These are phyloP conservation scores for Sporothrix euskadiensis DNA, from an alignment of 2,329 filamentous ascomycete species.

Conservation along the genomic window DNA sequence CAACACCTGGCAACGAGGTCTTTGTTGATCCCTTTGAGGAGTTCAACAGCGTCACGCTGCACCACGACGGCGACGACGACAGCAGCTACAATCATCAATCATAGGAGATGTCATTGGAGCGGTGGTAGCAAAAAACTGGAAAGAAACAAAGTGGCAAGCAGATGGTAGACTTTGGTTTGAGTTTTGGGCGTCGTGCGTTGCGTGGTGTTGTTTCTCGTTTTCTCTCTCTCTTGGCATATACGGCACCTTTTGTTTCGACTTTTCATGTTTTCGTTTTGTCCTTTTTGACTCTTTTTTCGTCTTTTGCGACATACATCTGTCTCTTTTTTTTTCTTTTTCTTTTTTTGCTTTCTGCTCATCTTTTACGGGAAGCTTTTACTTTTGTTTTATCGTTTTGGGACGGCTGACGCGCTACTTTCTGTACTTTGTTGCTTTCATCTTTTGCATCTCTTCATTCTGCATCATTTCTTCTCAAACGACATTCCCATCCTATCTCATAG, in stretches of 20 bases:
- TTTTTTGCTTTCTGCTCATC: background rate
- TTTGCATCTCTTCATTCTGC: background rate
- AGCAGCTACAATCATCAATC: constrained; percentile 36
- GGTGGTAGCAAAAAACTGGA: too few species aligned
- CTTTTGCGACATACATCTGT: background rate
- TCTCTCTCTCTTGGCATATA: constrained; percentile 15
- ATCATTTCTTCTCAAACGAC: background rate
- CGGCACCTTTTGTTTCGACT: constrained; percentile 1
- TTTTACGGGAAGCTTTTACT: background rate
- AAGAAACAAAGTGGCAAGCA: background rate
- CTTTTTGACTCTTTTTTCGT: background rate
- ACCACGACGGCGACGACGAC: constrained; percentile 88
- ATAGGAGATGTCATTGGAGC: background rate
- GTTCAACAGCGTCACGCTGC: constrained; percentile 96
- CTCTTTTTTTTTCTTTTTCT: background rate
- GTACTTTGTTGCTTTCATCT: background rate
- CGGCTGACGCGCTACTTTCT: background rate
- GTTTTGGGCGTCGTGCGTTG: background rate
- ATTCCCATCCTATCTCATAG: background rate
- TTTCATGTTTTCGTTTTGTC: background rate
- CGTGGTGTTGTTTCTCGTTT: background rate
- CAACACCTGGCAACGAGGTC: constrained; percentile 76
- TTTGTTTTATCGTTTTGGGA: constrained; percentile 2
- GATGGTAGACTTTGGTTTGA: background rate
- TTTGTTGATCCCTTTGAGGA: constrained; percentile 89